phyloP scores from a whole-genome alignment of 164 flowering plant species.

The Stephania japonica region DNA sequence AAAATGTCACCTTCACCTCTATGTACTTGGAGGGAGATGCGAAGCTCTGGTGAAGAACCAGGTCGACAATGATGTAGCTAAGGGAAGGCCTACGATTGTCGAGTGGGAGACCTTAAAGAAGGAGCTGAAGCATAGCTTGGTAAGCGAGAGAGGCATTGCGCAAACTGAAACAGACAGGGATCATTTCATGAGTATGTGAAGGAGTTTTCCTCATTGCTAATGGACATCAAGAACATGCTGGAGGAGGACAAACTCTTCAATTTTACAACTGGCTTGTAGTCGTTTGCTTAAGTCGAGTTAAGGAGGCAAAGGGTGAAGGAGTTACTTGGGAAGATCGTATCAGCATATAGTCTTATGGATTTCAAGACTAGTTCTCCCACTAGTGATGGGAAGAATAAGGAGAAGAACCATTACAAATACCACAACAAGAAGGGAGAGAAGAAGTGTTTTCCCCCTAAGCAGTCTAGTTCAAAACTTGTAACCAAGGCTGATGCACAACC shows the following conservation, averaged over 20 bases:
- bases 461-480: no score
- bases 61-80: background rate
- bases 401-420: no score
- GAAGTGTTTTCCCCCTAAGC: no score
- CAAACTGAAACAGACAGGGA: background rate
- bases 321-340: background rate
- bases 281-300: constrained; percentile 15
- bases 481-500: no score
- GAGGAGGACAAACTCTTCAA: constrained; percentile 22
- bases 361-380: background rate
- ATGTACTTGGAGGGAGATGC: background rate
- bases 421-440: no score
- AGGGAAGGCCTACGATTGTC: background rate
- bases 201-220: constrained; percentile 10
- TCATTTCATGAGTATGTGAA: constrained; percentile 12
- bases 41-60: background rate
- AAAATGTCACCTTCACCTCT: background rate
- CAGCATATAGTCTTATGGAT: constrained; percentile 4
- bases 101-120: background rate
- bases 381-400: background rate
- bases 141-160: constrained; percentile 6
- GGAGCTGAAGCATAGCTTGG: constrained; percentile 16
- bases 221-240: constrained; percentile 22
- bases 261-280: constrained; percentile 11
- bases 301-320: constrained; percentile 12